Base-by-base conservation (phyloP, 78 protist species). In the Dictyostelium brefeldianum region DNA sequence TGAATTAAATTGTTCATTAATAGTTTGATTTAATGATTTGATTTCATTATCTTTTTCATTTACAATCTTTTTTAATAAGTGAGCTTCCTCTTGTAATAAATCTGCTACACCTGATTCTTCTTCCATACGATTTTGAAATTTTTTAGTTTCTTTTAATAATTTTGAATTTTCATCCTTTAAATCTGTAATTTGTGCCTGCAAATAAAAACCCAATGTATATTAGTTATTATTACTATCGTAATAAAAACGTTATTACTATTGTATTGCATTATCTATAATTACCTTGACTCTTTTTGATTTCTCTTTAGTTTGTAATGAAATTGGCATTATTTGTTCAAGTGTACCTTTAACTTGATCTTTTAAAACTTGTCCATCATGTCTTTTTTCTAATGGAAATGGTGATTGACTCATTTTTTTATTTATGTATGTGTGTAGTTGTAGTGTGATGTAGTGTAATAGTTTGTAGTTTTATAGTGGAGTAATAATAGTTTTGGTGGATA, bases 91-190 rank as follows among this genome's bases (percentile, higher is more conserved):
- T 51, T 22, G 69, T 46, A 87, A 77, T 17, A 65, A 12, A 15
- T 74, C 50, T 7, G 70, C 17, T 5, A 87, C 67, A 64, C 81
- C 27, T 12, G 84, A 57, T 36, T 87, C 93, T 25, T 87, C 93
- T 64, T 59, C 47, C 7, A 87, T 65, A 27, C 54, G 62, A 64
- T 87, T 87, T 29, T 50, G 62, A 25, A 53, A 62, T 27, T 77
- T 77, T 56, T 74, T 59, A 0, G 67, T 64, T 41, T 77, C 93
- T 50, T 54, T 51, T 54, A 43, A 17, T 15, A 78, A 31, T 18
- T 22, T 54, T 0, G 41, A 29, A 36, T 78, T 78, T 36, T 78
- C 56, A 18, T 29, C 59, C 18, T 78, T 36, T 78, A 78, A 54
- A 54, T 78, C 83, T 78, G 57, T 51, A 20, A 78, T 22, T 78